Base-by-base conservation (phyloP, 2,329 filamentous ascomycete species). In the Dothistroma septosporum region DNA sequence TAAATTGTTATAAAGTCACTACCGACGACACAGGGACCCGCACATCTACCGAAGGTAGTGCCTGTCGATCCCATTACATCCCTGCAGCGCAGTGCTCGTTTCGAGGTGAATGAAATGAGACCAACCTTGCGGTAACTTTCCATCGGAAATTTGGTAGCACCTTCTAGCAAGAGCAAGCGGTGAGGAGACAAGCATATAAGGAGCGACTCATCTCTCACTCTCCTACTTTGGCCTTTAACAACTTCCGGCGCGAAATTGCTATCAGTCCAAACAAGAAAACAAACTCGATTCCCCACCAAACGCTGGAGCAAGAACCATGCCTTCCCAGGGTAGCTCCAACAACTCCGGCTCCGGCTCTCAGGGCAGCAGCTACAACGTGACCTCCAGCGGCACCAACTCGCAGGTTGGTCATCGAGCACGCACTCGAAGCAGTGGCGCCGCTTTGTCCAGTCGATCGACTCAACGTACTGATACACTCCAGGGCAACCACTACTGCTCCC, bases 401-500 rank as follows among this genome's bases (percentile, higher is more conserved):
- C 79, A 86, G 79, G 86, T 44, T 16, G 19, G 5, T n/a, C 41
- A 44, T 16, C 14, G 16, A 44, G 8, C 41, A n/a, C 41, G 14
- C 41, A 16, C 11, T 44, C 41, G n/a, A 75, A 61, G 72, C 65
- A 32, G 14, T 1, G 5, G 16, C 14, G 35, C 33, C 33, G n/a
- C 22, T 47, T n/a, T 49, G 35, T 31, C 24, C 16, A 19, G 11
- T 22, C 28, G 9, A 14, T n/a, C 4, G 33, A 14, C 48, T 33
- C 14, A 19, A n/a, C 21, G 28, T n/a, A 55, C 52, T 59, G 37
- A 60, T 21, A 16, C 21, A 55, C 35, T 55, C 59, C 58, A 88
- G 86, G 87, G 87, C 64, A 89, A 89, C 75, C 83, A 85, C 76
- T 89, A 85, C 70, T 87, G 85, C 74, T 74, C 81, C 49, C 85